phyloP scores from a whole-genome alignment of 805 yeast species.

The Hanseniaspora jakobsenii region DNA sequence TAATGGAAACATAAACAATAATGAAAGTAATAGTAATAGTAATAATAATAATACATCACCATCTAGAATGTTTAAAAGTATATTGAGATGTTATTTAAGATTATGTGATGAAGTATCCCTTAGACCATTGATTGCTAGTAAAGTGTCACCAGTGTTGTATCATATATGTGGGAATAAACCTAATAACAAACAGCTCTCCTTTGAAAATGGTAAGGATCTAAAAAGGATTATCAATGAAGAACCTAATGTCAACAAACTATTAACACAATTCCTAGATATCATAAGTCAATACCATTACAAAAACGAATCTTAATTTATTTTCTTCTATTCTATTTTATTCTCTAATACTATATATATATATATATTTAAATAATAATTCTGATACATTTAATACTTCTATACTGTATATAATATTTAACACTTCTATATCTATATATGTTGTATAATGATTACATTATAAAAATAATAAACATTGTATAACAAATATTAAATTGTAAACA shows the following conservation, averaged over 20 bases:
- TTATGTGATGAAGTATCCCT: slow-evolving; percentile 85
- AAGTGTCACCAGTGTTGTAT: slow-evolving; percentile 77
- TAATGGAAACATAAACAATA: not conserved
- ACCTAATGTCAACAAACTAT: slow-evolving; percentile 71
- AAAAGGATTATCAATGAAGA: slow-evolving; percentile 71
- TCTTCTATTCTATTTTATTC: no score
- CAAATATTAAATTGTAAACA: no score
- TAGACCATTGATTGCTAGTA: slow-evolving; percentile 67
- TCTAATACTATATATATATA: no score
- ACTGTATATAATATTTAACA: no score
- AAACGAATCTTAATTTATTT: no score
- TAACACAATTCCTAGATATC: slow-evolving; percentile 67
- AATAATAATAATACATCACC: slow-evolving; percentile 37
- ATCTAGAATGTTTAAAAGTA: slow-evolving; percentile 79
- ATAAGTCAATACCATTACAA: not conserved
- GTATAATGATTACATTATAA: no score
- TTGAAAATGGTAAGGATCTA: slow-evolving; percentile 36
- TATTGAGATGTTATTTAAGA: slow-evolving; percentile 84
- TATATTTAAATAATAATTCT: not conserved
- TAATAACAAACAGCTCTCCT: no score
- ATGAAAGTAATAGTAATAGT: not conserved
- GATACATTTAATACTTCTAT: no score
- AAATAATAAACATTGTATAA: no score
- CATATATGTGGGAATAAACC: no score
- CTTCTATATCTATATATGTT: no score